Evolutionary conservation across 805 yeast genomes (phyloP), one percentile per base, ranked within the genome.

Genomic region (Scheffersomyces spartinae): DNA sequence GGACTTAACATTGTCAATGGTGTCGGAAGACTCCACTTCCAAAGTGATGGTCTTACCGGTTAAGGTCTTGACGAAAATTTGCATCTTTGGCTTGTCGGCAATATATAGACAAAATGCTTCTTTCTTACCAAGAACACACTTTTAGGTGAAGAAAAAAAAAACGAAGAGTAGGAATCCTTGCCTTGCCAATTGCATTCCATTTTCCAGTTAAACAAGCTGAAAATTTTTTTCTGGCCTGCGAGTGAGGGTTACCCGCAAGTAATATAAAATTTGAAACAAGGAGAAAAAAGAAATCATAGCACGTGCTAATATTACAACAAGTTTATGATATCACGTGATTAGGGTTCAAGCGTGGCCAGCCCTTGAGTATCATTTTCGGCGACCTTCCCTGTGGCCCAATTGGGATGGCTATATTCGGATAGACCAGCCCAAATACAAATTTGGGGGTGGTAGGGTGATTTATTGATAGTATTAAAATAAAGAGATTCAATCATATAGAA

Each of bases 21-120:
- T 61, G 61, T 61, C 67, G 38, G 67, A 61, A 28, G 67, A 61
- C 50, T 61, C 67, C 38, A 61, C 67, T 47, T 61, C 67, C 35
- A 61, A 47, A 55, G 67, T 81, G 71, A 91, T 88, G 59, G 97
- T 79, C 84, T 88, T 88, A 72, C 97, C 97, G 52, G 97, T 86
- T 63, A 91, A 77, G 71, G 98, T 88, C 73, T 88, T 91, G 69
- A 91, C 97, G 71, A 91, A 91, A 73, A 88, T 86, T 74, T 82
- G 93, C 94, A 81, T 80, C 47, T 48, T n/a, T 61, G 30, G 48
- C 39, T 40, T 43, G 51, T 28, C 58, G 38, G 59, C 61, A 55
- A 46, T 32, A 34, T n/a, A n/a, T n/a, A n/a, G n/a, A n/a, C n/a
- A n/a, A 20, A 36, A 47, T 61, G 67, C 67, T 61, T 61, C 67